Percentiles rank a stretch among this genome's conserved stretches.
Conservation (phyloP, 2,329 filamentous ascomycete species). For the Sporothrix humicola region DNA sequence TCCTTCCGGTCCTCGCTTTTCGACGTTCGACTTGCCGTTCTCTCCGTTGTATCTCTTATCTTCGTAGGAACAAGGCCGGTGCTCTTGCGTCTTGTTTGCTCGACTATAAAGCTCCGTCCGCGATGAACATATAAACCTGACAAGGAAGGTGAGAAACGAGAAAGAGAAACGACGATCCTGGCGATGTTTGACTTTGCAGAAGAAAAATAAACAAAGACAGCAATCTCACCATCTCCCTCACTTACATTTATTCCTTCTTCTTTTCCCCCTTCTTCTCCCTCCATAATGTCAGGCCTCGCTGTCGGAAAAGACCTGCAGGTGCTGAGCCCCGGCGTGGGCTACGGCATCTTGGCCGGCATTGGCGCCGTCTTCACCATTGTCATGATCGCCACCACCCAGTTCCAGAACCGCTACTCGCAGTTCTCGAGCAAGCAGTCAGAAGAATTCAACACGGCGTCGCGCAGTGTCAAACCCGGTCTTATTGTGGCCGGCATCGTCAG, state of each 20-base stretch:
- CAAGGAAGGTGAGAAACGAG: not conserved
- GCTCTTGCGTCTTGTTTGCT: not conserved
- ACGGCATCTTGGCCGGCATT: constrained; percentile 58
- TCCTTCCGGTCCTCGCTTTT: not conserved
- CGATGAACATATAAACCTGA: constrained; percentile 1
- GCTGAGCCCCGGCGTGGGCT: constrained; percentile 50
- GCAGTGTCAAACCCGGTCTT: constrained; percentile 52
- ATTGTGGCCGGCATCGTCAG: constrained; percentile 55
- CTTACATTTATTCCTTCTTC: not conserved
- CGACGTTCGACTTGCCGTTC: not conserved
- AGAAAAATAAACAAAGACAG: not conserved
- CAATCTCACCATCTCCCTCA: not conserved
- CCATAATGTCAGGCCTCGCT: not conserved
- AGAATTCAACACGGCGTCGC: constrained; percentile 55
- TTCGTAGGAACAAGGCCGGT: not conserved
- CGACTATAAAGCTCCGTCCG: constrained; percentile 17
- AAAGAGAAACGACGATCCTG: not conserved
- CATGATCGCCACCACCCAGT: constrained; percentile 46
- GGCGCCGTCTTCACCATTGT: constrained; percentile 52
- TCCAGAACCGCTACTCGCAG: constrained; percentile 49
- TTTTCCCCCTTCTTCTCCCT: not conserved
- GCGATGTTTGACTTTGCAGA: not conserved
- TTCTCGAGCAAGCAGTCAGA: constrained; percentile 51
- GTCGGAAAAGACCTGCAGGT: constrained; percentile 34
- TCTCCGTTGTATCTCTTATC: not conserved